These are phyloP conservation scores for Berberis thunbergii DNA, from an alignment of 164 flowering plant species.

Conservation along the genomic window DNA sequence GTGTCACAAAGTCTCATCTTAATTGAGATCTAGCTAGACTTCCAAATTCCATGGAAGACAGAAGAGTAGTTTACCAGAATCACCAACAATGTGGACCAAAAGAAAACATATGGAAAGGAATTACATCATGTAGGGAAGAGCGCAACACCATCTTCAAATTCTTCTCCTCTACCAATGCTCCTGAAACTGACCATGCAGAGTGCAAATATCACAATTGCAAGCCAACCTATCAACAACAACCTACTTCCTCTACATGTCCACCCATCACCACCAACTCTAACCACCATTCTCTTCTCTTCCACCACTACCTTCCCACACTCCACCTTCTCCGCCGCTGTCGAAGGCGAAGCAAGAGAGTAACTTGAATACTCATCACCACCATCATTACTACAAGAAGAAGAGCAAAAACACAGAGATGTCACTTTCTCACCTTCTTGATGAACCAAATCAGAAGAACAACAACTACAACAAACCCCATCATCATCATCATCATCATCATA, in stretches of 20 bases:
- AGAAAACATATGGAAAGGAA: no score
- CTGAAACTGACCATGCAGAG: conserved; percentile 12
- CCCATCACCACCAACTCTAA: neutral
- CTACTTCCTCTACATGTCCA: conserved; percentile 10
- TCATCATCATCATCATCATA: neutral
- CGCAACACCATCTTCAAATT: neutral
- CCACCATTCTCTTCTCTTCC: neutral
- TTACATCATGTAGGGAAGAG: conserved; percentile 16
- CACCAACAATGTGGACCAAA: neutral
- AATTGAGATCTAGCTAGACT: neutral
- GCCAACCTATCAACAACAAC: conserved; percentile 13
- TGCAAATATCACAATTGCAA: conserved; percentile 14
- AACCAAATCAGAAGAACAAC: conserved; percentile 17
- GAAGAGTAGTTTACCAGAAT: neutral
- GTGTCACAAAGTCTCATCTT: neutral
- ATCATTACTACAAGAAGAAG: conserved; percentile 4
- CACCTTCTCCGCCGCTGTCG: conserved; percentile 1
- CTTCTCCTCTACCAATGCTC: conserved; percentile 7
- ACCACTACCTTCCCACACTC: neutral
- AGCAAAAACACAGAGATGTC: neutral
- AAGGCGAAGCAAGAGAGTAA: conserved; percentile 1
- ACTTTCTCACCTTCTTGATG: conserved; percentile 17
- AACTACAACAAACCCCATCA: neutral
- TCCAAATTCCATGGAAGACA: neutral
- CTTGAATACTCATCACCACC: neutral